Base-by-base conservation (phyloP, 768 basidiomycete genomes). In the Ramaria sp. region DNA sequence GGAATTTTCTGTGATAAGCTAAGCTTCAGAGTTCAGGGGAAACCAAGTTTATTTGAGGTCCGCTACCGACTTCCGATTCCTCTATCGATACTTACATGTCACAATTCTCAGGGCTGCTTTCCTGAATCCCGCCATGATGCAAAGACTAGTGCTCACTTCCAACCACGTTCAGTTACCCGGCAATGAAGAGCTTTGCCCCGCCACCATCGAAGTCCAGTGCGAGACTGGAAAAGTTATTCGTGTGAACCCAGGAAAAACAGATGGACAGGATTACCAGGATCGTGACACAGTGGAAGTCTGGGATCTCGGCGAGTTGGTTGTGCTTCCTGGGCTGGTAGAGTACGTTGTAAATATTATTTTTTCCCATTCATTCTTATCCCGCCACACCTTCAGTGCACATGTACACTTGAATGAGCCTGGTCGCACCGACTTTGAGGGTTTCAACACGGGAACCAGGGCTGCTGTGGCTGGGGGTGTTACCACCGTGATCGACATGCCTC, bases 371-470 rank as follows among this genome's bases (percentile, higher is more conserved):
- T 42, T 52, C 45, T 59, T 12, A 24, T 34, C 33, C 48, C 24
- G 42, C 50, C 6, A 20, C 42, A 46, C 53, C 5, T 34, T 34
- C 33, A 92, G 90, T 69, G 79, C 88, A 9, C 90, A 96, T 65
- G 93, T 95, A 24, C 93, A 96, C 69, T 78, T 95, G 55, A 95
- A 95, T 69, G 90, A 94, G 64, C 93, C 92, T 9, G 93, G 93
- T 12, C 82, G 93, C 24, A 91, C 90, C 2, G 83, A 86, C 58
- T 96, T 93, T 93, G 93, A 96, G 66, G 93, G 93, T 0, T 95
- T 96, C 67, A 80, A 78, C 72, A 89, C 91, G 0, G 93, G 91
- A n/a, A 94, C 93, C 1, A 72, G 75, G 54, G 95, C 95, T 20
- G 95, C 95, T 1, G 82, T 84, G 1, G 87, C 91, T 1, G 95